Evolutionary conservation across 768 basidiomycete genomes (phyloP).

Genomic region (Lactifluus pinguis): DNA sequence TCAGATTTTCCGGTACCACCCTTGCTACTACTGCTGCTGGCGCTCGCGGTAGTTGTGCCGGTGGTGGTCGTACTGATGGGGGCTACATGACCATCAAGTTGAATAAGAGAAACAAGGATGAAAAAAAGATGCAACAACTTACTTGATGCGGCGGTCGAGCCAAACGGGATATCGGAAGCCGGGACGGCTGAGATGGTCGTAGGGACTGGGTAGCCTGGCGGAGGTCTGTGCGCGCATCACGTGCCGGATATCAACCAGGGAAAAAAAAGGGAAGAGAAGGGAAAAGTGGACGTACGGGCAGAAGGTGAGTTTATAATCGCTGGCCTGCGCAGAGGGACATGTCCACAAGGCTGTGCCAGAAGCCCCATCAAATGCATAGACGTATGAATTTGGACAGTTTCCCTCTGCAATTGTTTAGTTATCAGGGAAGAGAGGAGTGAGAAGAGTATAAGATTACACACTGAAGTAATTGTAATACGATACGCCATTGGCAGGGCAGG

Average conservation of each 20-base stretch:
- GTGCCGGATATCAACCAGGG: not conserved
- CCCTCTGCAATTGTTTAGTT: conserved; percentile 23
- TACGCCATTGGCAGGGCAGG: conserved; percentile 30
- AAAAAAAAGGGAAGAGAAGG: not conserved
- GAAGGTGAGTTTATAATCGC: conserved; percentile 26
- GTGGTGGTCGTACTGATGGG: not conserved
- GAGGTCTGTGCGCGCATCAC: not conserved
- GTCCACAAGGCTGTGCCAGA: conserved; percentile 45
- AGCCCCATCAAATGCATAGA: conserved; percentile 47
- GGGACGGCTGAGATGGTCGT: conserved; percentile 11
- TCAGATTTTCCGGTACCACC: not conserved
- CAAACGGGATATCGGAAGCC: conserved; percentile 2
- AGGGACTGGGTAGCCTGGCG: not conserved
- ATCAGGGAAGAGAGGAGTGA: not conserved
- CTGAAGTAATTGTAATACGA: conserved; percentile 13
- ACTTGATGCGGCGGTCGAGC: not conserved
- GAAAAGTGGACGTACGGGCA: conserved; percentile 21
- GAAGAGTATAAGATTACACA: not conserved
- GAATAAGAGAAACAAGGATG: not conserved
- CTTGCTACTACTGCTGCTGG: not conserved
- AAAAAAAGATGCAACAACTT: not conserved
- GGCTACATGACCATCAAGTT: not conserved
- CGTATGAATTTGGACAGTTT: conserved; percentile 40
- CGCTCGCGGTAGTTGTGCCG: not conserved
- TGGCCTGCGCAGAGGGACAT: conserved; percentile 31